Evolutionary conservation across 371 early-diverging fungal species (phyloP).

Genomic region (Rhizopus stolonifer): DNA sequence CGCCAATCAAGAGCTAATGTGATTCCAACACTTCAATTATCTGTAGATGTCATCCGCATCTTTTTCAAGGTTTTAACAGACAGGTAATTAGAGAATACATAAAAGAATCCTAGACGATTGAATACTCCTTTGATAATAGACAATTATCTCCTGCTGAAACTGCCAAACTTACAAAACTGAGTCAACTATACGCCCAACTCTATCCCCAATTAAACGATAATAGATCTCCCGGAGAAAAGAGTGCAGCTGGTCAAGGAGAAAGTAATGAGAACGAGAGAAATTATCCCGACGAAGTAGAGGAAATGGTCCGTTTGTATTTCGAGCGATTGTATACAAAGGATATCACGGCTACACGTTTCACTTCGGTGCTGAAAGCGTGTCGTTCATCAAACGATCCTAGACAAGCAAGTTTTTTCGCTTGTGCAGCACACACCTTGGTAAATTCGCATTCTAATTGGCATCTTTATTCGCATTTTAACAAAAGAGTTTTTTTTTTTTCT

Average conservation of each 20-base stretch:
- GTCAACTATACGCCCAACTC: slow-evolving; percentile 37
- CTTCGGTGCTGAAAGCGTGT: slow-evolving; percentile 71
- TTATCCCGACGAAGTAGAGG: slow-evolving; percentile 66
- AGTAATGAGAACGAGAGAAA: slow-evolving; percentile 20
- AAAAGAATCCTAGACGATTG: too few relatives aligned
- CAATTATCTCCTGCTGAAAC: slow-evolving; percentile 34
- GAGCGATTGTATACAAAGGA: slow-evolving; percentile 76
- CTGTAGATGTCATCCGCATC: slow-evolving; percentile 66
- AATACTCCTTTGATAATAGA: slow-evolving; percentile 15
- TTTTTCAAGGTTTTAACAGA: slow-evolving; percentile 68
- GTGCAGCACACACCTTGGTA: slow-evolving; percentile 78
- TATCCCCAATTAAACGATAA: slow-evolving; percentile 29
- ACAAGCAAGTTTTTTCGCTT: slow-evolving; percentile 75
- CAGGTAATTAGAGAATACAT: slow-evolving; percentile 39
- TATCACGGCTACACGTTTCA: slow-evolving; percentile 66
- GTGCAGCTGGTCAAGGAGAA: background rate
- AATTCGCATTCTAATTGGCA: too few relatives aligned
- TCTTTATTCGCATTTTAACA: background rate
- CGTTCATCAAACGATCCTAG: slow-evolving; percentile 65
- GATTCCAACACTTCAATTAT: slow-evolving; percentile 55
- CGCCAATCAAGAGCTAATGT: slow-evolving; percentile 33
- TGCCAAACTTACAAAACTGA: slow-evolving; percentile 31
- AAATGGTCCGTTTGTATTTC: slow-evolving; percentile 74
- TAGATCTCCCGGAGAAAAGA: slow-evolving; percentile 12
- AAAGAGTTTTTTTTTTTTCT: background rate